A percentile compares a stretch with the other conserved stretches of the same genome.
These are phyloP conservation scores for Globisporangium iwayamae DNA, from an alignment of 352 stramenopile species.

Conservation along the genomic window DNA sequence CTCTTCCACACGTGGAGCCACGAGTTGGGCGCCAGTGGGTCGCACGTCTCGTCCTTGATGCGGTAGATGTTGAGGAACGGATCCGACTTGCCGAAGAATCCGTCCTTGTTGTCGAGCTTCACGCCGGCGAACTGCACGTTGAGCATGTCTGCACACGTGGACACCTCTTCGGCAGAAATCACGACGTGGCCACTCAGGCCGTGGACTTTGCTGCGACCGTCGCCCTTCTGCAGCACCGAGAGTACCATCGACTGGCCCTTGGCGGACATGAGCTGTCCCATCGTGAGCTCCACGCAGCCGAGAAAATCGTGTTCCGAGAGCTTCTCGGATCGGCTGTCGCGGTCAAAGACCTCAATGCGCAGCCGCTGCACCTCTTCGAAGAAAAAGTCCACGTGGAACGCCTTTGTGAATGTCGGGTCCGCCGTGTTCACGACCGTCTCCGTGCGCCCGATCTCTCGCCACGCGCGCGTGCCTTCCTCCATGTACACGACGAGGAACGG, in stretches of 20 bases:
- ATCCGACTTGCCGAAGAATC: constrained; percentile 73
- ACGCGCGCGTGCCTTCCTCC: constrained; percentile 42
- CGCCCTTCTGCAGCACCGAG: constrained; percentile 49
- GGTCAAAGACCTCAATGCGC: constrained; percentile 77
- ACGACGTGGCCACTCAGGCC: constrained; percentile 59
- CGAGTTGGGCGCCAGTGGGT: constrained; percentile 34
- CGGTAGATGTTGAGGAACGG: constrained; percentile 78
- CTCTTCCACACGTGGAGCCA: constrained; percentile 73
- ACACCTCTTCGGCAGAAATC: constrained; percentile 72
- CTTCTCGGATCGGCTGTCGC: constrained; percentile 58
- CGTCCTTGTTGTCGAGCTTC: constrained; percentile 79
- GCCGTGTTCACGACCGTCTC: constrained; percentile 71
- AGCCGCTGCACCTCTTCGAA: constrained; percentile 83
- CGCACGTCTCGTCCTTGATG: constrained; percentile 35
- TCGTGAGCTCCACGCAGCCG: constrained; percentile 71
- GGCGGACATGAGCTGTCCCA: constrained; percentile 72
- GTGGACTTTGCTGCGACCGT: constrained; percentile 24
- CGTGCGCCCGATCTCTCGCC: constrained; percentile 72
- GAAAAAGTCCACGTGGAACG: constrained; percentile 71
- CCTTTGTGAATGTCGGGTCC: constrained; percentile 66
- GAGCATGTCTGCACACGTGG: constrained; percentile 55
- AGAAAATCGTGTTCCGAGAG: constrained; percentile 68
- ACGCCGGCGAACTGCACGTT: constrained; percentile 54
- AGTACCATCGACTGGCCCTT: constrained; percentile 57
- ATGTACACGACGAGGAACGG: constrained; percentile 75